Evolutionary conservation across 1,284 basidiomycete species (phyloP).

Genomic region (Tremellales sp.): DNA sequence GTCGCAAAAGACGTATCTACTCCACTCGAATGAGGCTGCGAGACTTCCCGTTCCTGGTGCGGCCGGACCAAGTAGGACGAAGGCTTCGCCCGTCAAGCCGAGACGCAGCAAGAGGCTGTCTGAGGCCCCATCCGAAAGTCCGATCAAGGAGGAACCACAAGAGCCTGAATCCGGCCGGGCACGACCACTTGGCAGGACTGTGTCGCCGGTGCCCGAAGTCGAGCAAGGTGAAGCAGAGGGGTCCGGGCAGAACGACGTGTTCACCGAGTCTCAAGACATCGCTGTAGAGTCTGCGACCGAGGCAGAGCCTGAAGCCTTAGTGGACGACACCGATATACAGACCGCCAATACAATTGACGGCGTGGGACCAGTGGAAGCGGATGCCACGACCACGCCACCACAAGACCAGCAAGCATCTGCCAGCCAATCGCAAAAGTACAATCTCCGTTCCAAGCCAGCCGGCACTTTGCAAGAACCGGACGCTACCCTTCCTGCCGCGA

Average conservation of each 20-base stretch:
- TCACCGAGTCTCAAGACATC: background rate
- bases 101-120: conserved; percentile 2
- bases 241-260: background rate
- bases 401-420: background rate
- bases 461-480: too few species aligned
- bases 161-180: too few species aligned
- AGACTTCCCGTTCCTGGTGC: background rate
- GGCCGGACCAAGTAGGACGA: background rate
- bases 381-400: background rate
- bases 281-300: background rate
- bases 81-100: background rate
- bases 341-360: too few species aligned
- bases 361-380: too few species aligned
- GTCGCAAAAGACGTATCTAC: conserved; percentile 28
- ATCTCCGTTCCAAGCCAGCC: background rate
- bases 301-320: background rate
- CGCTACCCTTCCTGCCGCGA: too few species aligned
- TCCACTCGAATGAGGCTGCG: conserved; percentile 15
- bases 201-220: background rate
- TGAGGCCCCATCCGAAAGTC: background rate
- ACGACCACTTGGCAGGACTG: background rate
- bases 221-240: background rate
- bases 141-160: background rate
- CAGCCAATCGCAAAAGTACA: background rate
- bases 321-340: background rate